Conservation (phyloP, 495 filamentous ascomycete genomes). For the Tuber umbilicatum region DNA sequence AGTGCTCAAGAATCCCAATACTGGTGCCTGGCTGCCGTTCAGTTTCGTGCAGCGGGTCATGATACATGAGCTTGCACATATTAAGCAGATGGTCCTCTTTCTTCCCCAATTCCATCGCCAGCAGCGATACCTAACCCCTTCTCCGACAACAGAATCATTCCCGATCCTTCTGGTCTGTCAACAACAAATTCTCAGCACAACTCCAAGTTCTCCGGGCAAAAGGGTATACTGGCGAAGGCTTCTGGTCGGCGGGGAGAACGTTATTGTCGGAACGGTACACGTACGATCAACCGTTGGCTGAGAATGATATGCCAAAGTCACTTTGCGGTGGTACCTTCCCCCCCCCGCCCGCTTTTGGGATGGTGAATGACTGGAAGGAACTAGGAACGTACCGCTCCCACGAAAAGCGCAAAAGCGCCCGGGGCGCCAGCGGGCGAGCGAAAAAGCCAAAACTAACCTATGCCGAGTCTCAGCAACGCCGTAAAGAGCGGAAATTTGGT, state of each 20-base stretch:
- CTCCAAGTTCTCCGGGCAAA: constrained; percentile 59
- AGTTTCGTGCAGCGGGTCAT: constrained; percentile 76
- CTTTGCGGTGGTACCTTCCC: constrained; percentile 62
- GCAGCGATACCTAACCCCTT: background rate
- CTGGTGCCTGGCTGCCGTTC: constrained; percentile 65
- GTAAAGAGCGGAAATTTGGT: constrained; percentile 70
- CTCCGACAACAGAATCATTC: constrained; percentile 56
- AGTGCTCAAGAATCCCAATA: constrained; percentile 58
- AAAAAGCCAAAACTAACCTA: constrained; percentile 51
- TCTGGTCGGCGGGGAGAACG: constrained; percentile 63
- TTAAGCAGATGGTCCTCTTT: constrained; percentile 60
- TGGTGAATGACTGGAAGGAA: background rate
- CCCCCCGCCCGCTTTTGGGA: background rate
- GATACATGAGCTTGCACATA: constrained; percentile 57
- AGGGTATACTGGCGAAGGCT: constrained; percentile 65
- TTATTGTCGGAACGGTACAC: constrained; percentile 56
- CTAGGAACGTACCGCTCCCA: constrained; percentile 47
- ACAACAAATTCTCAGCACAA: constrained; percentile 59
- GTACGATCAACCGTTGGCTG: constrained; percentile 48
- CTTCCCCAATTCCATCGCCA: background rate
- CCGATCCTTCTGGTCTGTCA: constrained; percentile 63
- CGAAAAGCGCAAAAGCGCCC: constrained; percentile 48
- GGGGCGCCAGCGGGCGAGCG: constrained; percentile 4
- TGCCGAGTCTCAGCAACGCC: constrained; percentile 56
- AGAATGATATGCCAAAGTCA: constrained; percentile 54